Base-by-base conservation (phyloP, 257 asterid species). In the Petunia secreta region DNA sequence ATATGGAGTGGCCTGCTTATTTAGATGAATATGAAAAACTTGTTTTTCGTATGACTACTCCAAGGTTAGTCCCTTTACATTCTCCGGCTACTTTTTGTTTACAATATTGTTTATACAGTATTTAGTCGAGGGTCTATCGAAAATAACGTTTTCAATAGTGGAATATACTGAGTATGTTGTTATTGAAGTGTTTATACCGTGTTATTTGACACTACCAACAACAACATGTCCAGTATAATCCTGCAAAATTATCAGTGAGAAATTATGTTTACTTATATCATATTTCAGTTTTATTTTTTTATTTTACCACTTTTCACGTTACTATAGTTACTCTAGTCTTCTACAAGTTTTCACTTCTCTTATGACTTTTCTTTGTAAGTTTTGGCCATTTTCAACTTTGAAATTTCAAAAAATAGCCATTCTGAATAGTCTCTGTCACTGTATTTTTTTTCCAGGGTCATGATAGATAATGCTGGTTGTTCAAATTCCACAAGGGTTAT, bases 21-120 rank as follows among this genome's bases (percentile, higher is more conserved):
- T 69, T 91, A 79, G 98, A 96, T 88, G 99, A 96, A 85, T 96
- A 96, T 59, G 97, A 96, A 63, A 94, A 96, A 83, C 99, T 94
- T 81, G 86, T 96, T 59, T 80, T 86, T 80, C 91, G 98, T 50
- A 94, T 96, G 98, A 90, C 90, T 64, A 91, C 96, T 38, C 99
- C 99, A 6, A 94, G 98, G 98, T 96, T n/a, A 40, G 83, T 64
- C 3, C 15, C 3, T 3, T 5, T 48, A 25, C 38, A 0, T 43
- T 11, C 11, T 36, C 40, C 34, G 4, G 15, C 7, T 25, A 48
- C n/a, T 14, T 53, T 76, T 50, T 40, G 25, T 25, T 25, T 25
- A 25, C 0, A 25, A 25, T 25, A 25, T 25, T 25, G 25, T 25
- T 25, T 25, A 25, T n/a, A n/a, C n/a, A n/a, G n/a, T n/a, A n/a